Conservation (phyloP, 1,284 basidiomycete species). For the Cryptococcus jaspeensis region DNA sequence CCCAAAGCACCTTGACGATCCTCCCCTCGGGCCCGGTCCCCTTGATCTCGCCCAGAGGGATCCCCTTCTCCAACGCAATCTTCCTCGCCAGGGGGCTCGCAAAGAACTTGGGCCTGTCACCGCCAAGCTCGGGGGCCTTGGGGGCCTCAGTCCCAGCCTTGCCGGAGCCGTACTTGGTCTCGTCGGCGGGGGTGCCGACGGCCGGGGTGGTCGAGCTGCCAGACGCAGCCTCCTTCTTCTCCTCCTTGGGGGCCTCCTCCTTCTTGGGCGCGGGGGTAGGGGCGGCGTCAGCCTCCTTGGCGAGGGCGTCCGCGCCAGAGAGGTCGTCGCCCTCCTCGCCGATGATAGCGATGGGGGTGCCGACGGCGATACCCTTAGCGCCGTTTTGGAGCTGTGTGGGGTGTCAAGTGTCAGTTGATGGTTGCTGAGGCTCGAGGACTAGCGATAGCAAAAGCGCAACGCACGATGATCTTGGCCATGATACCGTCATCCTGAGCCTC, state of each 20-base stretch:
- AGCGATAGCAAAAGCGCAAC: constrained; percentile 23
- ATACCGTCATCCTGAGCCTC: constrained; percentile 97
- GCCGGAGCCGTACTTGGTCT: constrained; percentile 61
- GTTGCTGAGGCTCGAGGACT: background rate
- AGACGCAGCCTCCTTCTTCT: constrained; percentile 20
- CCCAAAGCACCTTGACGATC: constrained; percentile 70
- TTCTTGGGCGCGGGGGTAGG: constrained; percentile 50
- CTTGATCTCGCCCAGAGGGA: constrained; percentile 87
- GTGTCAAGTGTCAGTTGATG: background rate
- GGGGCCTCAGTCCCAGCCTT: constrained; percentile 43
- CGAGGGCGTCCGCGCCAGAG: constrained; percentile 1
- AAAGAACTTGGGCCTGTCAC: constrained; percentile 69
- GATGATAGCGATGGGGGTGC: constrained; percentile 78
- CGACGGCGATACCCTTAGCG: constrained; percentile 81
- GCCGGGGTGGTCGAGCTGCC: constrained; percentile 42
- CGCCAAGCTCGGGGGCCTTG: constrained; percentile 36
- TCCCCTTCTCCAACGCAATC: constrained; percentile 90
- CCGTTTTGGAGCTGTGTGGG: constrained; percentile 68
- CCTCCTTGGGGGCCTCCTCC: constrained; percentile 52
- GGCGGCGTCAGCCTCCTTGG: background rate
- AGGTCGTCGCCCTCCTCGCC: constrained; percentile 2
- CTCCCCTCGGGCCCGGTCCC: constrained; percentile 92
- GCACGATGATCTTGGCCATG: constrained; percentile 76
- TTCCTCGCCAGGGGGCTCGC: constrained; percentile 95
- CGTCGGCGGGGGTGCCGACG: constrained; percentile 41